phyloP scores from a whole-genome alignment of 306 rosid genomes.

The Canavalia gladiata region DNA sequence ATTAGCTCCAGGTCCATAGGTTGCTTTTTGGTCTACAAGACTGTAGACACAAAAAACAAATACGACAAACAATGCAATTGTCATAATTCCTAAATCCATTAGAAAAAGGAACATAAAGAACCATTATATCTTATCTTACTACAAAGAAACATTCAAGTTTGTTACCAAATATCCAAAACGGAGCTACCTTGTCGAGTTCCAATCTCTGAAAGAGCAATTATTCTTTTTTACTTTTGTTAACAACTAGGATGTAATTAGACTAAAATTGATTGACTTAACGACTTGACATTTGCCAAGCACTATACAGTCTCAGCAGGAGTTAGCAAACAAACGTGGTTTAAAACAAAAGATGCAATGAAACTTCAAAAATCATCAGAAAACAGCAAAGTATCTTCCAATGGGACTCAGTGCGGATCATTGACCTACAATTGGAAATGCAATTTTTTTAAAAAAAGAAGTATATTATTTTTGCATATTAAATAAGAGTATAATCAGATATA shows the following conservation, averaged over 20 bases:
- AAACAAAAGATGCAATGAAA: background rate
- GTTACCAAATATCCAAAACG: conserved; percentile 10
- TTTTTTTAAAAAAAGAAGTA: background rate
- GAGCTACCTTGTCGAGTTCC: conserved; percentile 24
- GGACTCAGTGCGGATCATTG: background rate
- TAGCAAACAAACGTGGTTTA: background rate
- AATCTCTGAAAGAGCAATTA: background rate
- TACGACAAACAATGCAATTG: background rate
- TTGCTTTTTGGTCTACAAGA: background rate
- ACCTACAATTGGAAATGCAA: conserved; percentile 6
- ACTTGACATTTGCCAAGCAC: background rate
- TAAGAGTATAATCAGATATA: too few relatives aligned
- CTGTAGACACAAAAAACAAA: background rate
- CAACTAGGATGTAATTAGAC: background rate
- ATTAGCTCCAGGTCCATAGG: background rate
- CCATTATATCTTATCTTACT: conserved; percentile 15
- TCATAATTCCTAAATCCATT: conserved; percentile 11
- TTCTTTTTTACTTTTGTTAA: background rate
- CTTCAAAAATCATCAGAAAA: conserved; percentile 27
- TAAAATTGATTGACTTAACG: background rate
- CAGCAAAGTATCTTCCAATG: background rate
- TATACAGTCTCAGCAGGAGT: background rate
- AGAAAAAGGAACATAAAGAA: conserved; percentile 17
- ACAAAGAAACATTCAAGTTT: conserved; percentile 10
- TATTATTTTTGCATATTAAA: background rate